A percentile compares a stretch with the other conserved stretches of the same genome.
phyloP scores from a whole-genome alignment of 2,329 filamentous ascomycete genomes.

The Clarireedia paspali region DNA sequence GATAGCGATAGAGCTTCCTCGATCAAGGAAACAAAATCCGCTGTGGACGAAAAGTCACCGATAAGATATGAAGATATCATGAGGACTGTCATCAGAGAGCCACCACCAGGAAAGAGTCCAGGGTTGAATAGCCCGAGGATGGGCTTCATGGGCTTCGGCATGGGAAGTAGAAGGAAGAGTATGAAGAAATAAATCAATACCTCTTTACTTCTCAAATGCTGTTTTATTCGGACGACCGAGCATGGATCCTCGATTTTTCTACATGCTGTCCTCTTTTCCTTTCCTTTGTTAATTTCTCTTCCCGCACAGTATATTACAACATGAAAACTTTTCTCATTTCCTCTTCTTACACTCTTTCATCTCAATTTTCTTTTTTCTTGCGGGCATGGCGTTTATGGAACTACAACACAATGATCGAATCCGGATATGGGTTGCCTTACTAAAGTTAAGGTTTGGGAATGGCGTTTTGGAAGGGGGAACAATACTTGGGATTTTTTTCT shows the following conservation, averaged over 20 bases:
- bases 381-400: too few relatives aligned
- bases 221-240: background rate
- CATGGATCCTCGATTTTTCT: background rate
- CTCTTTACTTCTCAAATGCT: background rate
- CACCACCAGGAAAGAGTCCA: constrained; percentile 11
- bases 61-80: constrained; percentile 20
- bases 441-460: too few relatives aligned
- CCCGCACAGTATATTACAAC: too few relatives aligned
- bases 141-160: constrained; percentile 5
- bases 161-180: constrained; percentile 17
- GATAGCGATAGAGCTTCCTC: background rate
- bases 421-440: too few relatives aligned
- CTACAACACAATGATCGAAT: too few relatives aligned
- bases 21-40: background rate
- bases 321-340: too few relatives aligned
- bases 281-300: background rate
- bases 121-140: background rate
- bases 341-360: too few relatives aligned
- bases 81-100: constrained; percentile 10
- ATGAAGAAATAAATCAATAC: constrained; percentile 6
- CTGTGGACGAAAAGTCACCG: constrained; percentile 6
- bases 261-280: background rate
- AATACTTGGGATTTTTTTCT: too few relatives aligned
- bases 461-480: too few relatives aligned
- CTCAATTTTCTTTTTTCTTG: too few relatives aligned